These are phyloP conservation scores for Xylariaceae sp. DNA, from an alignment of 2,329 filamentous ascomycete species.

Conservation along the genomic window DNA sequence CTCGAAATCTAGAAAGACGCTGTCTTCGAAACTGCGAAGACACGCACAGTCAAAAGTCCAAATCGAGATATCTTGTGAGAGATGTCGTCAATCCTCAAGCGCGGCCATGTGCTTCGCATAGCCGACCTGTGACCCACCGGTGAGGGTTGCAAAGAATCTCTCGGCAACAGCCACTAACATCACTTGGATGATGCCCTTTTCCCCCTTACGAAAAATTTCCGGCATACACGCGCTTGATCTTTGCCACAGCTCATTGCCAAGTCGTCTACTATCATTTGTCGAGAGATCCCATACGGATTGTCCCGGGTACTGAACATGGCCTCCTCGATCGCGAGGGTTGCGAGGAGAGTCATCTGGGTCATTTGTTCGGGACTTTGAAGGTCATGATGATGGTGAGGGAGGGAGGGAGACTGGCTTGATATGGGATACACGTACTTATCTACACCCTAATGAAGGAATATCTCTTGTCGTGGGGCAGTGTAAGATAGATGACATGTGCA, in stretches of 20 bases:
- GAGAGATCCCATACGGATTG: background rate
- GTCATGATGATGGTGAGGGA: too few relatives aligned
- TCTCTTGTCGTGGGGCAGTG: background rate
- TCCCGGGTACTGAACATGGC: background rate
- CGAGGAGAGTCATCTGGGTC: conserved; percentile 1
- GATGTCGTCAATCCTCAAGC: background rate
- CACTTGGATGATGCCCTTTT: conserved; percentile 2
- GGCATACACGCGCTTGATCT: background rate
- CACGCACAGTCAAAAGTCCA: background rate
- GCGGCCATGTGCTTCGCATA: conserved; percentile 15
- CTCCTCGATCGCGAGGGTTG: background rate
- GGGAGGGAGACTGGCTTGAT: background rate
- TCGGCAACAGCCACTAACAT: conserved; percentile 11
- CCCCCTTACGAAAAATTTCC: conserved; percentile 5
- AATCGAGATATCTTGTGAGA: conserved; percentile 14
- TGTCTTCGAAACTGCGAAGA: background rate
- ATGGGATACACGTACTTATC: background rate
- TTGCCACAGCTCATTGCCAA: background rate
- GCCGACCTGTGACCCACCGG: conserved; percentile 17
- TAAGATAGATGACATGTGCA: background rate
- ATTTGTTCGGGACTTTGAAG: too few relatives aligned
- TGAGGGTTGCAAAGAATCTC: conserved; percentile 12
- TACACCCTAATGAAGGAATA: background rate
- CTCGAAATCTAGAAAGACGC: conserved; percentile 10
- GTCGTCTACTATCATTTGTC: background rate